A percentile compares a stretch with the other conserved stretches of the same genome.
phyloP scores from a whole-genome alignment of 2,329 filamentous ascomycete species.

The Neospermospora avenae region DNA sequence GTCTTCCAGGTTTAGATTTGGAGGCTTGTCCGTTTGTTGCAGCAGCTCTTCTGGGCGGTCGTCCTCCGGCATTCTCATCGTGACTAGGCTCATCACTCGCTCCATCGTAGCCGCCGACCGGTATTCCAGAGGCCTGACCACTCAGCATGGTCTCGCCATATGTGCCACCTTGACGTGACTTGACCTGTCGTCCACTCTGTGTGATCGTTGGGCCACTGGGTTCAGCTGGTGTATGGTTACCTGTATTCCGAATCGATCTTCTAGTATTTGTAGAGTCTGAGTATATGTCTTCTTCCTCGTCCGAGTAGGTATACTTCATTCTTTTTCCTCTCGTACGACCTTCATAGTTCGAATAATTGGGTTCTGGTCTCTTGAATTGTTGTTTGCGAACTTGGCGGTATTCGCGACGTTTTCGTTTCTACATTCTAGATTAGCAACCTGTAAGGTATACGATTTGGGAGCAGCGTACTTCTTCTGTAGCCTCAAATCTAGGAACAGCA shows the following conservation, averaged over 20 bases:
- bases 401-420: slow-evolving; percentile 92
- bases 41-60: slow-evolving; percentile 39
- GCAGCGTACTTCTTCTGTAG: slow-evolving; percentile 74
- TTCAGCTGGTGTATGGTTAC: slow-evolving; percentile 70
- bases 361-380: slow-evolving; percentile 81
- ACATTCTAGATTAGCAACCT: slow-evolving; percentile 2
- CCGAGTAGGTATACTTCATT: slow-evolving; percentile 93
- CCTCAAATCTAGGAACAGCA: slow-evolving; percentile 87
- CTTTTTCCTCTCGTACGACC: slow-evolving; percentile 94
- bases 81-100: slow-evolving; percentile 45
- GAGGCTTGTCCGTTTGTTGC: slow-evolving; percentile 16
- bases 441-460: background rate
- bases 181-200: slow-evolving; percentile 82
- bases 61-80: slow-evolving; percentile 36
- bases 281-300: slow-evolving; percentile 71
- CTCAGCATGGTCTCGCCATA: slow-evolving; percentile 55
- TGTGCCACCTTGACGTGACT: slow-evolving; percentile 53
- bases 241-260: slow-evolving; percentile 72
- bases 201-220: slow-evolving; percentile 64
- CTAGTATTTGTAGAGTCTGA: slow-evolving; percentile 59
- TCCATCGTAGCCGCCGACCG: slow-evolving; percentile 40
- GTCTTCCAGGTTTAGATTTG: slow-evolving; percentile 36
- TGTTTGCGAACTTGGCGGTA: slow-evolving; percentile 74
- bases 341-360: slow-evolving; percentile 91
- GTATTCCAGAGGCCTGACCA: slow-evolving; percentile 33